These are phyloP conservation scores for Pugionium dolabratum DNA, from an alignment of 345 rosid species.

Conservation along the genomic window DNA sequence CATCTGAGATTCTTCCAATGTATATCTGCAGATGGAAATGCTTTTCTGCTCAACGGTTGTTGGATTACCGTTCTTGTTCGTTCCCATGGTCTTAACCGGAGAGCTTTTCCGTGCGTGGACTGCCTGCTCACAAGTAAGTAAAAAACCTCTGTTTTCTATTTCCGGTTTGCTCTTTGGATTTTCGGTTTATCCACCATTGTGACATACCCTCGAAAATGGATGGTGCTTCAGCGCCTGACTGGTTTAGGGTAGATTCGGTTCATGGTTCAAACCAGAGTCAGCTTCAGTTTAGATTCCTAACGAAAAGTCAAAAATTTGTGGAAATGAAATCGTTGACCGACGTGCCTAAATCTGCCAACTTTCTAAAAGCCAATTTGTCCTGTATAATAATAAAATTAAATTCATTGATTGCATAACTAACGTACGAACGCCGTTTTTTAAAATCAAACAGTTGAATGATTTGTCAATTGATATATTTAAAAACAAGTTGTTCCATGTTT, in stretches of 20 bases:
- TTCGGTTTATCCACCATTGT: background rate
- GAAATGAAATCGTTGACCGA: slow-evolving; percentile 32
- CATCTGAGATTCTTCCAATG: slow-evolving; percentile 17
- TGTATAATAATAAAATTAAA: background rate
- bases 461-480: slow-evolving; percentile 14
- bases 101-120: slow-evolving; percentile 91
- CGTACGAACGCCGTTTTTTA: slow-evolving; percentile 23
- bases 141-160: slow-evolving; percentile 1
- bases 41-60: slow-evolving; percentile 90
- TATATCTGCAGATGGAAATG: slow-evolving; percentile 76
- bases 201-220: background rate
- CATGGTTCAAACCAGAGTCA: background rate
- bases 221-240: background rate
- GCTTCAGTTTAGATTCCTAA: background rate
- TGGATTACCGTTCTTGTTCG: slow-evolving; percentile 85
- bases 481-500: background rate
- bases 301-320: slow-evolving; percentile 21
- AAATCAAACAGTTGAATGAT: slow-evolving; percentile 10
- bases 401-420: slow-evolving; percentile 23
- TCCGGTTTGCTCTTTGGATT: slow-evolving; percentile 5
- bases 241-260: slow-evolving; percentile 19
- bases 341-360: slow-evolving; percentile 42
- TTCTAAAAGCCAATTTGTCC: slow-evolving; percentile 9
- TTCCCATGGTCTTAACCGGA: slow-evolving; percentile 96
- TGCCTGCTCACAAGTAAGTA: slow-evolving; percentile 81